phyloP scores from a whole-genome alignment of 495 filamentous ascomycete genomes.

The Pseudomonodictys pantanalensis region DNA sequence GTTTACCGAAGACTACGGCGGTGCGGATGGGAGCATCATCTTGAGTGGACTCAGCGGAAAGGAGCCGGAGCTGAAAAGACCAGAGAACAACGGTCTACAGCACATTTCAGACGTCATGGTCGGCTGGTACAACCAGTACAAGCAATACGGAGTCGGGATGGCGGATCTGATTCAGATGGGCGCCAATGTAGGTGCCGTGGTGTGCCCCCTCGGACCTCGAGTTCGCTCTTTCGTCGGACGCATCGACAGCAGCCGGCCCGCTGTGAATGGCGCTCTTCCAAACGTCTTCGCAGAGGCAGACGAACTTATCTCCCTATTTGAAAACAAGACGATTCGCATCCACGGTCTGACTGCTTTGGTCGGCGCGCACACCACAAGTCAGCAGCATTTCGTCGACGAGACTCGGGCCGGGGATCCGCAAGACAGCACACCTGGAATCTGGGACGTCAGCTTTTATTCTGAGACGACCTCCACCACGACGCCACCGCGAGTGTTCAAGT shows the following conservation, averaged over 20 bases:
- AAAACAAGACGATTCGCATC: slow-evolving; percentile 49
- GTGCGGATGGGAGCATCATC: slow-evolving; percentile 36
- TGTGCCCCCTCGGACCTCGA: slow-evolving; percentile 30
- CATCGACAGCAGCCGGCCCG: slow-evolving; percentile 37
- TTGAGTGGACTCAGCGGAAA: neutral
- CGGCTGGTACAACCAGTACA: slow-evolving; percentile 32
- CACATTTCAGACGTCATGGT: slow-evolving; percentile 11
- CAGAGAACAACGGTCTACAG: slow-evolving; percentile 29
- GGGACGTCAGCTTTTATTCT: slow-evolving; percentile 48
- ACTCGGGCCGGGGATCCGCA: slow-evolving; percentile 39
- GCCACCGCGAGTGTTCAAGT: slow-evolving; percentile 45
- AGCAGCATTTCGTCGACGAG: slow-evolving; percentile 47
- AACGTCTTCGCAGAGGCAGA: slow-evolving; percentile 35
- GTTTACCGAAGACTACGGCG: slow-evolving; percentile 18
- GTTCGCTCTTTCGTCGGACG: slow-evolving; percentile 44
- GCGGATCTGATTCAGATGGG: slow-evolving; percentile 37
- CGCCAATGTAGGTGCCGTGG: slow-evolving; percentile 30
- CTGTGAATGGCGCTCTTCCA: slow-evolving; percentile 39
- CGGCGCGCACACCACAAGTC: slow-evolving; percentile 50
- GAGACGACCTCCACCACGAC: slow-evolving; percentile 37
- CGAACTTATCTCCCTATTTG: slow-evolving; percentile 46
- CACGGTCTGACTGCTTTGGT: slow-evolving; percentile 49
- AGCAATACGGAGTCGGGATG: slow-evolving; percentile 30
- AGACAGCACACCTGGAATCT: slow-evolving; percentile 46
- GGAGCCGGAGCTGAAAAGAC: slow-evolving; percentile 24